A percentile compares a stretch with the other conserved stretches of the same genome.
phyloP scores from a whole-genome alignment of 1,284 basidiomycete species.

The Cutaneotrichosporon curvatum region DNA sequence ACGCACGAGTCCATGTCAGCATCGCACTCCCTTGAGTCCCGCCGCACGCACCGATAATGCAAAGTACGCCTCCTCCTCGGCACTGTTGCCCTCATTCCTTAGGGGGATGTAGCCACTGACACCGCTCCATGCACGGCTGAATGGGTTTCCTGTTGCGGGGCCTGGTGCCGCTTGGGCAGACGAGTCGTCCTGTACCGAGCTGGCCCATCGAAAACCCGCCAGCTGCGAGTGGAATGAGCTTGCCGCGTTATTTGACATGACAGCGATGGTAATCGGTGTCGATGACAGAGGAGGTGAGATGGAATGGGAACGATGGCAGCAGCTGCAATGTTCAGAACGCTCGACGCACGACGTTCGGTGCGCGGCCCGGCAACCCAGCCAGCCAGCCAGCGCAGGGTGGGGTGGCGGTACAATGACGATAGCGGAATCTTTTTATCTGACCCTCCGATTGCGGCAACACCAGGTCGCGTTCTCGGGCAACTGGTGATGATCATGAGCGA shows the following conservation, averaged over 20 bases:
- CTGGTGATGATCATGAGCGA: neutral
- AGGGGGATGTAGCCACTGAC: slow-evolving; percentile 75
- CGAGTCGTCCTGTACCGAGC: slow-evolving; percentile 65
- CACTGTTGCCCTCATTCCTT: slow-evolving; percentile 69
- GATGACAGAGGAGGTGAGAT: too few species aligned
- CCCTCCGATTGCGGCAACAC: neutral
- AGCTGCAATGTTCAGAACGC: too few species aligned
- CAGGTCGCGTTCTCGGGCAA: neutral
- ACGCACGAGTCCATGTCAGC: too few species aligned
- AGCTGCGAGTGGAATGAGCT: slow-evolving; percentile 43
- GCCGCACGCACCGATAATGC: slow-evolving; percentile 64
- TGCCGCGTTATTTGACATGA: slow-evolving; percentile 30
- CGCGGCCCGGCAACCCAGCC: too few species aligned
- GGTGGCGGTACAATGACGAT: neutral
- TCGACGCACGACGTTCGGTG: too few species aligned
- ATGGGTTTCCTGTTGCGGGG: slow-evolving; percentile 52
- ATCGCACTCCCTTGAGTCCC: neutral
- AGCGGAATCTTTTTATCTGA: neutral
- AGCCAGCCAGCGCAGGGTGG: too few species aligned
- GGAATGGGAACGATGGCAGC: too few species aligned
- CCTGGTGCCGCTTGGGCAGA: slow-evolving; percentile 47
- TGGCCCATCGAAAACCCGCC: slow-evolving; percentile 72
- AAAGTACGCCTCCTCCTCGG: slow-evolving; percentile 96
- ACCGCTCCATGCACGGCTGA: slow-evolving; percentile 51
- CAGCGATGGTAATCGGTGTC: neutral